Base-by-base conservation (phyloP, 495 filamentous ascomycete species). In the Monascus purpureus region DNA sequence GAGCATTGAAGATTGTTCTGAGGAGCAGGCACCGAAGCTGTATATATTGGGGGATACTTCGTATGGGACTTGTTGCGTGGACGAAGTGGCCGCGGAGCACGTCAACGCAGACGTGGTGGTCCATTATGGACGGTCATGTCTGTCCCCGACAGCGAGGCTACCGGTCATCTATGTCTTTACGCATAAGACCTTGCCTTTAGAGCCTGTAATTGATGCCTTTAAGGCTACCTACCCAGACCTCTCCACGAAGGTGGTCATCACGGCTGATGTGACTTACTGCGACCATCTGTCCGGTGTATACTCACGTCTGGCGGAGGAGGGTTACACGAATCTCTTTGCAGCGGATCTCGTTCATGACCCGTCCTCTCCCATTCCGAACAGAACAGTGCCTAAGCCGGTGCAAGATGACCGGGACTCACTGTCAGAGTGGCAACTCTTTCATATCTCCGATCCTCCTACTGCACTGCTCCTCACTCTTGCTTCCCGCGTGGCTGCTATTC, bases 21-120 rank as follows among this genome's bases (percentile, higher is more conserved):
- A 52, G 12, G 44, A 45, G 8, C 36, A 38, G 17, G 45, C 63
- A 15, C 62, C 65, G 25, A 72, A 68, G 39, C 63, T 94, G 16
- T 90, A 77, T 43, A 92, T 99, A 38, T 67, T 99, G 24, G 90
- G 80, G 19, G 90, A 99, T 52, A 96, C 90, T 6, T 94, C 87
- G 1, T 99, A 96, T 55, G 88, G 90, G 27, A 73, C 87, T 3
- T 99, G 90, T 59, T 99, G 90, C 50, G 86, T 95, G 30, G 90
- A 99, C 40, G 90, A 99, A 54, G 79, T 96, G 28, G 92, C 90
- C 1, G 90, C 92, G 11, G 88, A 96, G 46, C 92, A 99, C 53
- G 79, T 82, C 17, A 66, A 83, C 45, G 87, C 90, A 4, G 80
- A 96, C 32, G 84, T 81, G 3, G 79, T 96, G 3, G 81, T 99